Conservation (phyloP, 768 basidiomycete genomes). For the Psilocybe subaeruginosa region DNA sequence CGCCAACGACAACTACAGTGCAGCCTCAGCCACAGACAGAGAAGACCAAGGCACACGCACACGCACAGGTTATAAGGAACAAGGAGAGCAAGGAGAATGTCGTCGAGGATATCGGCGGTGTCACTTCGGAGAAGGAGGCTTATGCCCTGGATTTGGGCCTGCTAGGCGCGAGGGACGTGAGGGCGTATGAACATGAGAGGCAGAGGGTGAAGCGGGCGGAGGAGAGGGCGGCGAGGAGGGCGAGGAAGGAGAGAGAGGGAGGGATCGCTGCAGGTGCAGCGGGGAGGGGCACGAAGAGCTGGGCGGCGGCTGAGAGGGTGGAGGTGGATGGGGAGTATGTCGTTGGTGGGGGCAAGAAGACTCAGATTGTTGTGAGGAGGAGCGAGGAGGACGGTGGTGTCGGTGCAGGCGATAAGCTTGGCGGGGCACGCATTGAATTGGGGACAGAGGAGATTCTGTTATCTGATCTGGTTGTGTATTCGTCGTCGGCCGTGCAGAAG, state of each 20-base stretch:
- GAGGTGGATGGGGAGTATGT: slow-evolving; percentile 23
- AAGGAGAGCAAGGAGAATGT: not conserved
- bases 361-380: no score
- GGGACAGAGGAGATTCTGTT: not conserved
- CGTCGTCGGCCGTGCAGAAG: not conserved
- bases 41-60: slow-evolving; percentile 12
- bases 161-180: slow-evolving; percentile 37
- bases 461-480: slow-evolving; percentile 7
- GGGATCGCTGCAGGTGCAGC: not conserved
- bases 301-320: slow-evolving; percentile 10
- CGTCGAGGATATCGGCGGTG: not conserved
- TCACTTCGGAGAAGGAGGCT: slow-evolving; percentile 1
- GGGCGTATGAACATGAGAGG: slow-evolving; percentile 52
- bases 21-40: slow-evolving; percentile 2
- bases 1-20: no score
- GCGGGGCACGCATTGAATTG: no score
- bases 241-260: slow-evolving; percentile 29
- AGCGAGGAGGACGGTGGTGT: no score
- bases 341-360: not conserved
- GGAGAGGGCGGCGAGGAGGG: slow-evolving; percentile 38
- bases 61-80: not conserved
- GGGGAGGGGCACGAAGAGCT: slow-evolving; percentile 5
- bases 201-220: slow-evolving; percentile 48
- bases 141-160: not conserved
- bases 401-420: not conserved